Percentiles rank a stretch among this genome's conserved stretches.
These are phyloP conservation scores for Podospora pseudocomata DNA, from an alignment of 495 filamentous ascomycete species.

Conservation along the genomic window DNA sequence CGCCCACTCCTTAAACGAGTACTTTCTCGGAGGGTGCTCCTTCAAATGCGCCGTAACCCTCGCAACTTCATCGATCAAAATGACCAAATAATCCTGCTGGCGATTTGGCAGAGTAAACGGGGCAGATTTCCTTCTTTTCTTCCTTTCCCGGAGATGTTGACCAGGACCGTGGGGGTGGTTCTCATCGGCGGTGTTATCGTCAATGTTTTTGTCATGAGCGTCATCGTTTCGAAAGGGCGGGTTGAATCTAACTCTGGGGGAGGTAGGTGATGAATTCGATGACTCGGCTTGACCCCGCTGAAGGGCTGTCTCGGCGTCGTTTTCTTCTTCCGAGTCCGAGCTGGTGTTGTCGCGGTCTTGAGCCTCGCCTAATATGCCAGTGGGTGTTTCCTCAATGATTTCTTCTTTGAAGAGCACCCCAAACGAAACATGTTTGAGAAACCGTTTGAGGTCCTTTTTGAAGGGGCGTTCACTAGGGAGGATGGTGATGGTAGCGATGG, in stretches of 20 bases:
- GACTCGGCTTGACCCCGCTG: constrained; percentile 19
- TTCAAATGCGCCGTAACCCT: constrained; percentile 63
- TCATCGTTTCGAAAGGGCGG: constrained; percentile 17
- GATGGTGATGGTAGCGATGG: constrained; percentile 69
- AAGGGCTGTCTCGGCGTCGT: constrained; percentile 9
- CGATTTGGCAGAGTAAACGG: constrained; percentile 30
- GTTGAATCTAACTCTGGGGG: not conserved
- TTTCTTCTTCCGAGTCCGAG: constrained; percentile 23
- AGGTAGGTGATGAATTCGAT: not conserved
- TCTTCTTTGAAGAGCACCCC: constrained; percentile 35
- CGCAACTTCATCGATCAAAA: constrained; percentile 64
- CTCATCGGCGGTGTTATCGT: constrained; percentile 20
- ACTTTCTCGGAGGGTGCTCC: constrained; percentile 58
- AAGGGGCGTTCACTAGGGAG: constrained; percentile 63
- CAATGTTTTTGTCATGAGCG: constrained; percentile 8
- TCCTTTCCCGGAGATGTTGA: not conserved
- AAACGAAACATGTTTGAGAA: constrained; percentile 35
- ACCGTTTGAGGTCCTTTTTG: constrained; percentile 37
- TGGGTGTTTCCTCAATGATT: constrained; percentile 31
- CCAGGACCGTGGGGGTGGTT: constrained; percentile 2
- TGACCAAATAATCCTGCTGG: constrained; percentile 58
- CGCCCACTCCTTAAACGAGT: constrained; percentile 77
- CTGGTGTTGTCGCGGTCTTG: constrained; percentile 20
- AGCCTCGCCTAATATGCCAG: constrained; percentile 44
- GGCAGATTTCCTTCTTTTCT: constrained; percentile 7